Percentiles rank a stretch among this genome's conserved stretches.
Evolutionary conservation across 495 filamentous ascomycete genomes (phyloP).

Genomic region (Beverwykella pulmonaria): DNA sequence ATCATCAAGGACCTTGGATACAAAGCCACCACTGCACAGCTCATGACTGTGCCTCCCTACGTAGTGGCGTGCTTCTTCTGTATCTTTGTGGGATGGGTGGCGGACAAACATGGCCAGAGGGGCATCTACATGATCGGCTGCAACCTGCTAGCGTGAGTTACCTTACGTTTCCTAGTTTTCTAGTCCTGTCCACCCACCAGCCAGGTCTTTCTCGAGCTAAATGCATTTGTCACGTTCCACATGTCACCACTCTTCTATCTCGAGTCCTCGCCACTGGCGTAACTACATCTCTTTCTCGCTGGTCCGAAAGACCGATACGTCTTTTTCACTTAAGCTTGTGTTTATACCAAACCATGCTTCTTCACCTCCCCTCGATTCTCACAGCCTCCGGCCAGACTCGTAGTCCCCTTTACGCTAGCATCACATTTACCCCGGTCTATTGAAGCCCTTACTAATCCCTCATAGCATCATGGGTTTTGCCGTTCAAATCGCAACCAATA

Average conservation of each 20-base stretch:
- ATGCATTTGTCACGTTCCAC: neutral
- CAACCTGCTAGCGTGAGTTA: constrained; percentile 41
- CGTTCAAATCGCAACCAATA: constrained; percentile 35
- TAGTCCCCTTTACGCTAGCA: too few species aligned
- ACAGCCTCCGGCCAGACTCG: too few species aligned
- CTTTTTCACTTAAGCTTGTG: too few species aligned
- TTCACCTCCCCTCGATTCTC: too few species aligned
- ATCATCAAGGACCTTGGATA: constrained; percentile 42
- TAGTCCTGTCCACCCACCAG: neutral
- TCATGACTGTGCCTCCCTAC: constrained; percentile 45
- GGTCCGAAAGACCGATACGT: neutral
- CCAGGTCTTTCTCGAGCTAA: neutral
- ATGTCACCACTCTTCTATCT: constrained; percentile 6
- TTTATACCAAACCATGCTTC: too few species aligned
- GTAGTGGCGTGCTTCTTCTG: constrained; percentile 39
- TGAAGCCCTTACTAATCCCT: too few species aligned
- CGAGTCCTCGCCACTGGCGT: neutral
- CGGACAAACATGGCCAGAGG: constrained; percentile 31
- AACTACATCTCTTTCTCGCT: neutral
- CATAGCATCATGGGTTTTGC: constrained; percentile 40
- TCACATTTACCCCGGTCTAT: too few species aligned
- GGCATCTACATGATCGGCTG: constrained; percentile 44
- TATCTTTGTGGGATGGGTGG: constrained; percentile 21
- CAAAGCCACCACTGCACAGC: constrained; percentile 38
- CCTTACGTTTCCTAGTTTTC: neutral